A percentile compares a stretch with the other conserved stretches of the same genome.
Evolutionary conservation across 75 land plant species (phyloP).

Genomic region (Sequoiadendron giganteum): DNA sequence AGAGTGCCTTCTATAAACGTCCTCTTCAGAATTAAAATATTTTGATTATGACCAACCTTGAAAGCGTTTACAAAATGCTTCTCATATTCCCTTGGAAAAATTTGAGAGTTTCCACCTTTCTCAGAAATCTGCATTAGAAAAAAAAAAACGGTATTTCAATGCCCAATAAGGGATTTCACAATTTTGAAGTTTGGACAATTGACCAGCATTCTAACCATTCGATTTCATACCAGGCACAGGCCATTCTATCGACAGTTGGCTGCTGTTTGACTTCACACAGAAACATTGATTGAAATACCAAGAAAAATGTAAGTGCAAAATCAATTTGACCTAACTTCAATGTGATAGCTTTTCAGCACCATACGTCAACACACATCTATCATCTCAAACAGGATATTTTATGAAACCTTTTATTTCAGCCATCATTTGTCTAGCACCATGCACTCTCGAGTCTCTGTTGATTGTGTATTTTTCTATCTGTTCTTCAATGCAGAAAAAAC

Average conservation of each 20-base stretch:
- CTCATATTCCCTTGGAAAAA: too few species aligned
- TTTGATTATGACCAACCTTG: too few species aligned
- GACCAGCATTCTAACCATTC: not conserved
- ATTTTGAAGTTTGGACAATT: not conserved
- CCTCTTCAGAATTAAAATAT: too few species aligned
- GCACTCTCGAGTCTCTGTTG: not conserved
- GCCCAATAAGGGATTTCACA: not conserved
- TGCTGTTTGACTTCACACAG: not conserved
- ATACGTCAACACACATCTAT: not conserved
- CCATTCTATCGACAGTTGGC: not conserved
- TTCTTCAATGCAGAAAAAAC: not conserved
- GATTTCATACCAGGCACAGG: not conserved
- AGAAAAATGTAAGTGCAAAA: not conserved
- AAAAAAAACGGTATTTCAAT: too few species aligned
- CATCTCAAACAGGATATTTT: not conserved
- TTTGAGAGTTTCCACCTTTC: too few species aligned
- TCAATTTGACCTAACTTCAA: not conserved
- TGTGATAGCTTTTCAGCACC: not conserved
- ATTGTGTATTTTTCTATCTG: not conserved
- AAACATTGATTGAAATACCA: not conserved
- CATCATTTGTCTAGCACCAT: too few species aligned
- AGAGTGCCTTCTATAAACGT: too few species aligned
- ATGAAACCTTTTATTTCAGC: not conserved
- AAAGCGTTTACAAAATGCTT: too few species aligned
- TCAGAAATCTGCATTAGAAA: too few species aligned